A percentile compares a stretch with the other conserved stretches of the same genome.
Conservation (phyloP, 768 basidiomycete genomes). For the Rhodocollybia butyracea region DNA sequence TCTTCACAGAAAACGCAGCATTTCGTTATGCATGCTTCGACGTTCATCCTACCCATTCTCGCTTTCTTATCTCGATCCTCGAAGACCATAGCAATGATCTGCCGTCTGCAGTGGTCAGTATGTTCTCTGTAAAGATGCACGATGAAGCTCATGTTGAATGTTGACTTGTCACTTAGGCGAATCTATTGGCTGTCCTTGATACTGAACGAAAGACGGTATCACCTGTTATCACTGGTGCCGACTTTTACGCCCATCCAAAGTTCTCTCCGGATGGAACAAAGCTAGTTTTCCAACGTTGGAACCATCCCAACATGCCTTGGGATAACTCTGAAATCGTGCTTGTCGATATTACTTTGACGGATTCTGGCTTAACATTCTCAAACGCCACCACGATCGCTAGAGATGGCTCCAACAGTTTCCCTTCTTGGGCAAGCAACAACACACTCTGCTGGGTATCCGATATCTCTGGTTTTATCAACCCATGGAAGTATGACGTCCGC, state of each 20-base stretch:
- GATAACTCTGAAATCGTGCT: slow-evolving; percentile 45
- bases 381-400: slow-evolving; percentile 36
- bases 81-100: slow-evolving; percentile 66
- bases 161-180: too few species aligned
- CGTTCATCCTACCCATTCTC: slow-evolving; percentile 48
- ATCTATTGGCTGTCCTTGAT: slow-evolving; percentile 60
- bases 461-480: slow-evolving; percentile 49
- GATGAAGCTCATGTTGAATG: too few species aligned
- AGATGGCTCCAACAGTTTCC: slow-evolving; percentile 38
- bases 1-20: slow-evolving; percentile 30
- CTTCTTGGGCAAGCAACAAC: slow-evolving; percentile 42
- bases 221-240: slow-evolving; percentile 51
- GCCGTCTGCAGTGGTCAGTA: slow-evolving; percentile 52
- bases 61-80: slow-evolving; percentile 57
- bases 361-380: slow-evolving; percentile 12
- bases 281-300: slow-evolving; percentile 56
- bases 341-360: slow-evolving; percentile 29
- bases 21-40: slow-evolving; percentile 65
- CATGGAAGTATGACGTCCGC: slow-evolving; percentile 37
- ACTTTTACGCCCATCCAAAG: slow-evolving; percentile 63
- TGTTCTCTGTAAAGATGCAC: too few species aligned
- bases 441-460: slow-evolving; percentile 49
- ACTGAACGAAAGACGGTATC: slow-evolving; percentile 38
- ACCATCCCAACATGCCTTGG: slow-evolving; percentile 67
- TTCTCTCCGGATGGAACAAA: slow-evolving; percentile 52